Percentiles rank a stretch among this genome's conserved stretches.
Conservation (phyloP, 768 basidiomycete genomes). For the Gyrodon lividus region DNA sequence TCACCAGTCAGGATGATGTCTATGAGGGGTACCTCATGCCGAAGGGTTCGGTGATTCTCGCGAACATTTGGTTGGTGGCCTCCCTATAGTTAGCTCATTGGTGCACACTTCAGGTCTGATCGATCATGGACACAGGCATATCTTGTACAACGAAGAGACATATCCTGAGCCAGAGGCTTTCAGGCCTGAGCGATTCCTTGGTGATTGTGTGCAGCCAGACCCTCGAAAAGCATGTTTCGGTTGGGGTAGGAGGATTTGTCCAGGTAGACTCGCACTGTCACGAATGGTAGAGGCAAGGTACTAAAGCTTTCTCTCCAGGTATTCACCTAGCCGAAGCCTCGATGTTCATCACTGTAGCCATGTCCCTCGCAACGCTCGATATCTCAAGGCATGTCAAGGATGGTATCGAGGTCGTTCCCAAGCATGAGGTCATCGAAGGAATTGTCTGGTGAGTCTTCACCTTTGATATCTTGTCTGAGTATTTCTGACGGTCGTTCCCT, state of each 20-base stretch:
- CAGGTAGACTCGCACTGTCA: background rate
- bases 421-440: background rate
- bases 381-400: slow-evolving; percentile 6
- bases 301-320: background rate
- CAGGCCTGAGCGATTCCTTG: slow-evolving; percentile 11
- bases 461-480: background rate
- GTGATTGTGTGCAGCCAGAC: slow-evolving; percentile 2
- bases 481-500: background rate
- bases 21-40: slow-evolving; percentile 22
- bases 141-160: slow-evolving; percentile 5
- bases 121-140: slow-evolving; percentile 1
- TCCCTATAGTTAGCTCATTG: background rate
- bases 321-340: slow-evolving; percentile 2
- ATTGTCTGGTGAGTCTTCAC: background rate
- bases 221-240: slow-evolving; percentile 13
- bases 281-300: background rate
- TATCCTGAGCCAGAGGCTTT: slow-evolving; percentile 13
- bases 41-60: slow-evolving; percentile 9
- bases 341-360: slow-evolving; percentile 7
- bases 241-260: slow-evolving; percentile 9
- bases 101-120: background rate
- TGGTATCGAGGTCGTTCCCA: slow-evolving; percentile 2
- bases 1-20: slow-evolving; percentile 12
- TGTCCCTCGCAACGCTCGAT: slow-evolving; percentile 8
- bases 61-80: slow-evolving; percentile 11